Conservation (phyloP, 1,284 basidiomycete genomes). For the Ganoderma sp. region DNA sequence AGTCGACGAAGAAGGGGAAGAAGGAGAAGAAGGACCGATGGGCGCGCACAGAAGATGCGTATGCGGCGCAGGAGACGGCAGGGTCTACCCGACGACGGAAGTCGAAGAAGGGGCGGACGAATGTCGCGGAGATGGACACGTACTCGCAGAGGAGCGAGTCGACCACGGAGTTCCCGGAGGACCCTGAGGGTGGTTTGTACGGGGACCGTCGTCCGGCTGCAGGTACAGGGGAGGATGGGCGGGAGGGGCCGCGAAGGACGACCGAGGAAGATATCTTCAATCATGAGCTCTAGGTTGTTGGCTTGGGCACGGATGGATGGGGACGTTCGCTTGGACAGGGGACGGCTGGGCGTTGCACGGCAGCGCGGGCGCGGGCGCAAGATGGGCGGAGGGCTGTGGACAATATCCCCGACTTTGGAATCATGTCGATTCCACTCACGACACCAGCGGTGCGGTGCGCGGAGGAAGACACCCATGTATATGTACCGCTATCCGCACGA, state of each 20-base stretch:
- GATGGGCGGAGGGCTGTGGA: constrained; percentile 7
- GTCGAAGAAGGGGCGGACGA: constrained; percentile 53
- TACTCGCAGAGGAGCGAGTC: constrained; percentile 56
- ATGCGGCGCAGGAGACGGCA: constrained; percentile 52
- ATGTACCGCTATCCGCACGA: constrained; percentile 27
- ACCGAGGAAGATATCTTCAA: constrained; percentile 49
- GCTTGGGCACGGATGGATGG: constrained; percentile 9
- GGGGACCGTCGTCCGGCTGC: constrained; percentile 43
- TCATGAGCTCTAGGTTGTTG: constrained; percentile 50
- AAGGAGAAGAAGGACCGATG: constrained; percentile 84
- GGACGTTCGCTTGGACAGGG: neutral
- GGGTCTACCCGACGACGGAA: constrained; percentile 48
- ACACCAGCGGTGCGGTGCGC: constrained; percentile 24
- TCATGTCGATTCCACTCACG: constrained; percentile 17
- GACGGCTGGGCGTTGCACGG: neutral
- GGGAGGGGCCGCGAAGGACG: constrained; percentile 22
- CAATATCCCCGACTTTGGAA: constrained; percentile 4
- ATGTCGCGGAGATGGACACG: constrained; percentile 50
- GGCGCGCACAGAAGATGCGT: constrained; percentile 84
- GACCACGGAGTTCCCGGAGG: constrained; percentile 68
- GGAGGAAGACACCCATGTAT: constrained; percentile 25
- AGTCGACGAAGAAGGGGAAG: constrained; percentile 57
- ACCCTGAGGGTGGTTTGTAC: constrained; percentile 70
- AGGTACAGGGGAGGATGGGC: neutral
- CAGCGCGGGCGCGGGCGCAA: neutral